Conservation (phyloP, 768 basidiomycete genomes). For the Calvatia gigantea region DNA sequence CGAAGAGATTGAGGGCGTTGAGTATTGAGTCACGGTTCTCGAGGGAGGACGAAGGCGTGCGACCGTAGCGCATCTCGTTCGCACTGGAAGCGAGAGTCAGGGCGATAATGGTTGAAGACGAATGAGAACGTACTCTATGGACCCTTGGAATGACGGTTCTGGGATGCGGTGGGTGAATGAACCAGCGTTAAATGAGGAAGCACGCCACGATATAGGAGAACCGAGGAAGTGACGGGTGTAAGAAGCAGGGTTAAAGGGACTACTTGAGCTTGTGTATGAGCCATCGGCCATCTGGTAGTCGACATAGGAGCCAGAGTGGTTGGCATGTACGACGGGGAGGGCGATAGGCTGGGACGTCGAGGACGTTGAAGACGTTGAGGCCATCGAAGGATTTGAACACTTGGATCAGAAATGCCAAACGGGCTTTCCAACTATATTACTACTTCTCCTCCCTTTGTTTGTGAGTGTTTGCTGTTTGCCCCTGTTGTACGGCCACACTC, state of each 20-base stretch:
- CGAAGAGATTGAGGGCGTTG: conserved; percentile 64
- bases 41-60: conserved; percentile 50
- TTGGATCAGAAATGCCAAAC: not conserved
- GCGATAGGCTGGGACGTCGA: conserved; percentile 44
- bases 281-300: conserved; percentile 35
- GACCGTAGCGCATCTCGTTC: conserved; percentile 31
- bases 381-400: conserved; percentile 7
- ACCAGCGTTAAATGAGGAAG: conserved; percentile 57
- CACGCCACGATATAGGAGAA: conserved; percentile 70
- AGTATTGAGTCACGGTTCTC: conserved; percentile 50
- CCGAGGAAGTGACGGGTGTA: conserved; percentile 69
- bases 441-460: not conserved
- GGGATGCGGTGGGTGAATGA: conserved; percentile 62
- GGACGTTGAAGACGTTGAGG: conserved; percentile 19
- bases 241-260: conserved; percentile 61
- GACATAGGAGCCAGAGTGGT: conserved; percentile 31
- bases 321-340: conserved; percentile 29
- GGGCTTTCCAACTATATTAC: not conserved
- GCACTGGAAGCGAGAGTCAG: conserved; percentile 16
- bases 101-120: not conserved
- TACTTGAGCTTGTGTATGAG: conserved; percentile 44
- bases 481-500: not conserved
- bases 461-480: conserved; percentile 3
- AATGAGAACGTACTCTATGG: conserved; percentile 58
- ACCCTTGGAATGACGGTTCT: conserved; percentile 56